Percentiles rank a stretch among this genome's conserved stretches.
Evolutionary conservation across 345 rosid species (phyloP).

Genomic region (Arabis hirsuta): DNA sequence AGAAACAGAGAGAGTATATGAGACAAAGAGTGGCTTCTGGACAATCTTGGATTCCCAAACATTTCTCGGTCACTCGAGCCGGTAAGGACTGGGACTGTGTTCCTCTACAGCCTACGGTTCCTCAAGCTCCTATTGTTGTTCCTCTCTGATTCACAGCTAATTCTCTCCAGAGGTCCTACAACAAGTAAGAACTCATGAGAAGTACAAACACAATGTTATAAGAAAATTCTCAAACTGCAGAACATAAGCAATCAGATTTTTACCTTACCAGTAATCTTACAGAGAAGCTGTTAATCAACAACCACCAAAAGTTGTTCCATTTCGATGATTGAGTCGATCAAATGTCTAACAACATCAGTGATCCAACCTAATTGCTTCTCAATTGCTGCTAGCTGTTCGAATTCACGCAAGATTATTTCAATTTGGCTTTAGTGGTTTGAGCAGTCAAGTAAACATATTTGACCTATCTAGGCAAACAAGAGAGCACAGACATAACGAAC

Average conservation of each 20-base stretch:
- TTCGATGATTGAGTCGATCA: not conserved
- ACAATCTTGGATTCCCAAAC: slow-evolving; percentile 67
- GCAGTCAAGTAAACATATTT: slow-evolving; percentile 25
- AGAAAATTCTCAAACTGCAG: slow-evolving; percentile 7
- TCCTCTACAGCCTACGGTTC: slow-evolving; percentile 56
- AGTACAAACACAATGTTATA: slow-evolving; percentile 15
- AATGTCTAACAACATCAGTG: not conserved
- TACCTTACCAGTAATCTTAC: slow-evolving; percentile 15
- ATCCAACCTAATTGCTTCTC: not conserved
- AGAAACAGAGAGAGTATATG: slow-evolving; percentile 57
- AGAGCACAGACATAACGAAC: slow-evolving; percentile 53
- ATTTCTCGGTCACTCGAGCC: slow-evolving; percentile 52
- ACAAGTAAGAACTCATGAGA: slow-evolving; percentile 18
- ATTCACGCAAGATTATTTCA: not conserved
- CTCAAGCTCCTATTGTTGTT: slow-evolving; percentile 67
- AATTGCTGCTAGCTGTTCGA: not conserved
- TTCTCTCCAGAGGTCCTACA: slow-evolving; percentile 23
- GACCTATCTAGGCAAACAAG: slow-evolving; percentile 41
- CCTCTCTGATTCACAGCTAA: slow-evolving; percentile 38
- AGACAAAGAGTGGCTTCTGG: slow-evolving; percentile 55
- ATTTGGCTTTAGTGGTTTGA: slow-evolving; percentile 15
- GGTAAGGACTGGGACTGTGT: slow-evolving; percentile 68
- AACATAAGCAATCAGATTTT: slow-evolving; percentile 12
- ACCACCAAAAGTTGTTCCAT: not conserved
- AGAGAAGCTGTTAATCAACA: not conserved